Evolutionary conservation across 78 protist species (phyloP), one percentile per base, ranked within the genome.

Genomic region (Dictyostelium citrinum): DNA sequence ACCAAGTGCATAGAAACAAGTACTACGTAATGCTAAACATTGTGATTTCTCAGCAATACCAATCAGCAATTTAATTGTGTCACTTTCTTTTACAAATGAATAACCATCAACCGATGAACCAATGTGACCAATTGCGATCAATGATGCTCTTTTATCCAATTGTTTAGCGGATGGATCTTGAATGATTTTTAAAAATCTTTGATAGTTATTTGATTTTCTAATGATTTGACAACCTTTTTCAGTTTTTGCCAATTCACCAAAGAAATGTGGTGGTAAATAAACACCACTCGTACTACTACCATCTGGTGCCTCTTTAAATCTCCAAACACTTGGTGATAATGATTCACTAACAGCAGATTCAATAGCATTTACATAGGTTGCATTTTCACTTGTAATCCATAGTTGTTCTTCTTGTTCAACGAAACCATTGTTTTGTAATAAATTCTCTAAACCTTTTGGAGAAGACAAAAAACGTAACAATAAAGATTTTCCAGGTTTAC

Each of bases 161-260:
- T 83, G 82, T 45, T 74, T 60, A 2, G 81, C 84, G 27, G 31
- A 11, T 5, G 43, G 46, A 33, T 92, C 90, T 5, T 39, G 58
- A 22, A 90, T 78, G 20, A 71, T 41, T 1, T n/a, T 12, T 9
- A 92, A 24, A 29, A 81, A 92, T 11, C 37, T 58, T 9, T 27
- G 5, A 20, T 83, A 78, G 33, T 76, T 58, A 39, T 58, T 43
- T 8, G 84, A 39, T 45, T 78, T 84, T 22, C 35, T 72, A 9
- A 92, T 27, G 3, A 83, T 39, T 24, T 74, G 17, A 61, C 96
- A 92, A 24, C 96, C 96, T 16, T 68, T 72, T 43, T 78, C 91
- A 31, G 96, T 92, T 46, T 92, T 92, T 1, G 96, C 96, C 24
- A 92, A 27, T 17, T 92, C 96, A 29, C 96, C 96, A 58, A 75